Evolutionary conservation across 78 protist genomes (phyloP), one percentile per base, ranked within the genome.

Genomic region (Tieghemostelium lacteum): DNA sequence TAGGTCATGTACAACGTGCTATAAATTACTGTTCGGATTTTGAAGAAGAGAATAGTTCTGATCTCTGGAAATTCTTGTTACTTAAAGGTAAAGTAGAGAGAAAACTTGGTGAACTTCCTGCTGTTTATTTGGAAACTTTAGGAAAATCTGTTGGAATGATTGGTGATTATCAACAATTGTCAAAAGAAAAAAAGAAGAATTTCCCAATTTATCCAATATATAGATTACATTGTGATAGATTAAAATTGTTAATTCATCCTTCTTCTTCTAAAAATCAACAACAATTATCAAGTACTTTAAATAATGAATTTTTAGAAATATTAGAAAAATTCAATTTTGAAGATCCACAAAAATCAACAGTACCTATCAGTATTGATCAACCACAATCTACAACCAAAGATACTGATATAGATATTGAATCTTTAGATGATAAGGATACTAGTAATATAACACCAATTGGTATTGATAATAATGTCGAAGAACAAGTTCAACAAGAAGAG

Each of bases 161-260:
- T n/a, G n/a, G n/a, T n/a, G n/a, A n/a, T n/a, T n/a, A n/a, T n/a
- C 52, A 64, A 66, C n/a, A 33, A 4, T 39, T 64, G 14, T 67
- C 67, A 2, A 37, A n/a, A 12, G 12, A 31, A 0, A 29, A 26
- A 6, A 66, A 70, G 17, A 64, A 54, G 17, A 78, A 78, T 40
- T 45, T 20, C 16, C 10, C 40, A 26, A 67, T 66, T 8, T 0
- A 54, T 8, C 88, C 88, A 80, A n/a, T 80, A 0, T 80, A 80
- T 80, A 33, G 88, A 28, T 20, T 80, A 57, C 88, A 80, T 57
- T 20, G 76, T 5, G 52, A 57, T 37, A 49, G 88, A 64, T 57
- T 80, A 29, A 80, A 80, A 40, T 17, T 80, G 16, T 40, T 80
- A 26, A 29, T 80, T 31, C n/a, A n/a, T n/a, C n/a, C n/a, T n/a